Evolutionary conservation across 2,329 filamentous ascomycete species (phyloP), one percentile per base, ranked within the genome.

Genomic region (Neonectria neomacrospora): DNA sequence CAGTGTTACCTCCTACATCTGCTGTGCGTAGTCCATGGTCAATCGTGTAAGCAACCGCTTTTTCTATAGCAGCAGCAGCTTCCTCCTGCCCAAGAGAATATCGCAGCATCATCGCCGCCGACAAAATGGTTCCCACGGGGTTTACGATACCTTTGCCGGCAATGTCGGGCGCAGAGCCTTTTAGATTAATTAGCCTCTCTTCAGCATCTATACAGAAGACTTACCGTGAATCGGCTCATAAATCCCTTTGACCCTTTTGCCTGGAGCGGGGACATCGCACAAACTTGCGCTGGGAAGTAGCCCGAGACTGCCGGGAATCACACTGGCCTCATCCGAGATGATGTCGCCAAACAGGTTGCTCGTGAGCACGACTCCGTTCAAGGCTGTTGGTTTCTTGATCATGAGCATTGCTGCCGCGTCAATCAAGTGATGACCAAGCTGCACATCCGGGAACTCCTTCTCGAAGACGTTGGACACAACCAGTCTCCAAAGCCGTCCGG

Each of bases 281-380:
- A 54, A 42, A 18, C 52, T 54, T 41, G 52, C 39, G 23, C 52
- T 54, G 7, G 52, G 52, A 26, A 54, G 52, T 30, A 54, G 52
- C 14, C 52, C 52, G 34, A 54, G 20, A 32, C 52, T 54, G 2
- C 52, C 37, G 18, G 52, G 34, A 6, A 54, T 54, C 28, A 37
- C 71, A 22, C 57, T 64, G 7, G 70, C 71, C 5, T 71, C 59
- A 22, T 74, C 72, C 10, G 71, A 72, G 2, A 74, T 51, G 12
- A 74, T 69, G 28, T 74, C 72, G 1, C 72, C 72, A 53, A 74
- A 73, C 56, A 71, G 67, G 26, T 74, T 74, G 3, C 72, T 70
- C 0, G 62, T 53, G 3, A 73, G 60, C 1, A 74, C 39, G n/a
- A 74, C 54, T 10, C 71, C 71, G 45, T 74, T 74, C 16, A 74